A percentile compares a stretch with the other conserved stretches of the same genome.
Conservation (phyloP, 306 rosid genomes). For the Quercus gilva region DNA sequence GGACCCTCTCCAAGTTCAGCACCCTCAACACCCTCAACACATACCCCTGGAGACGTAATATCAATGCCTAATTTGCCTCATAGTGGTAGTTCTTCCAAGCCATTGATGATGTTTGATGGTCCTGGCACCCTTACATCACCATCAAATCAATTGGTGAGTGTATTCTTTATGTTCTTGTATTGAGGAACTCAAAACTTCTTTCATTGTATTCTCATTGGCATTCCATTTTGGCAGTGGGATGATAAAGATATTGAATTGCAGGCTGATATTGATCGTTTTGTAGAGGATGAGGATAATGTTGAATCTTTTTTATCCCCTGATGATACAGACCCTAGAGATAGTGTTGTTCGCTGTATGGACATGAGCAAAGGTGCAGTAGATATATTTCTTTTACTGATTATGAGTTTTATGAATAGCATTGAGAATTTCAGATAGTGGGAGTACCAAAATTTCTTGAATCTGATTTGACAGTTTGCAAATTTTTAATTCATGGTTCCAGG, state of each 20-base stretch:
- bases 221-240: conserved; percentile 99
- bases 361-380: conserved; percentile 87
- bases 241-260: conserved; percentile 99
- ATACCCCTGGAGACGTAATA: conserved; percentile 96
- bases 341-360: conserved; percentile 93
- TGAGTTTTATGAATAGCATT: conserved; percentile 17
- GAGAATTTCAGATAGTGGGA: conserved; percentile 15
- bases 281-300: conserved; percentile 95
- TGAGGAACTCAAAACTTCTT: conserved; percentile 56
- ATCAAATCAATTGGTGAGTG: conserved; percentile 92
- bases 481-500: not conserved
- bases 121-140: conserved; percentile 86
- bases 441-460: conserved; percentile 6
- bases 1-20: conserved; percentile 99
- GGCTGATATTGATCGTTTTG: conserved; percentile 98
- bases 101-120: conserved; percentile 86
- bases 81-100: conserved; percentile 84
- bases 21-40: conserved; percentile 97
- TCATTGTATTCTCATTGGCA: conserved; percentile 71
- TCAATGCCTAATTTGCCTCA: conserved; percentile 95
- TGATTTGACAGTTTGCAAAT: not conserved
- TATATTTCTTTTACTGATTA: conserved; percentile 27
- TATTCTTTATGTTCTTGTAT: conserved; percentile 20
- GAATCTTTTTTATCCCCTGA: conserved; percentile 99
- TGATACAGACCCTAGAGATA: conserved; percentile 90